A percentile compares a stretch with the other conserved stretches of the same genome.
phyloP scores from a whole-genome alignment of 148 eudicot species.

The Fagopyrum homotropicum region DNA sequence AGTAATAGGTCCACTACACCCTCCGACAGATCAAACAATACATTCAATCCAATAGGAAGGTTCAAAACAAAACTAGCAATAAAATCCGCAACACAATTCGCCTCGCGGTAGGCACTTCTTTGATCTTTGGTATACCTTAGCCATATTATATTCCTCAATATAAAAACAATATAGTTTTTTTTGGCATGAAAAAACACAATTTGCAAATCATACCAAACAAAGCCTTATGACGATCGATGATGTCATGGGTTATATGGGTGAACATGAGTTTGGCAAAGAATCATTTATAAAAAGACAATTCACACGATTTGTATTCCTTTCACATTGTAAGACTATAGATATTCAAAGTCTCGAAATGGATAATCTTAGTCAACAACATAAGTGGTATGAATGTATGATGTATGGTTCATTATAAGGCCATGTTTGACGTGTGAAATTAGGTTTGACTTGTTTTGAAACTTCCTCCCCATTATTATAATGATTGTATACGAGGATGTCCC shows the following conservation, averaged over 20 bases:
- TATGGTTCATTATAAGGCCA: not conserved
- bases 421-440: slow-evolving; percentile 6
- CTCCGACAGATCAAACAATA: no score
- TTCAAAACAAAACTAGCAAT: no score
- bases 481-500: not conserved
- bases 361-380: slow-evolving; percentile 1
- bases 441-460: not conserved
- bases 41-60: no score
- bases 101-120: no score
- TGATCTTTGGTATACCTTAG: no score
- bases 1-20: no score
- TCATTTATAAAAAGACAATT: not conserved
- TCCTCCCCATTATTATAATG: not conserved
- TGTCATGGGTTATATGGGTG: not conserved
- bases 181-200: no score
- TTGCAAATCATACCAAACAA: not conserved
- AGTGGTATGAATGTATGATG: not conserved
- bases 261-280: not conserved
- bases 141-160: no score
- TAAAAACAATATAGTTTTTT: no score
- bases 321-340: not conserved
- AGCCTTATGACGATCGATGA: not conserved
- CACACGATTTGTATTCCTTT: slow-evolving; percentile 3
- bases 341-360: not conserved
- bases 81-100: no score